These are phyloP conservation scores for Candida corydali DNA, from an alignment of 805 yeast species.

Conservation along the genomic window DNA sequence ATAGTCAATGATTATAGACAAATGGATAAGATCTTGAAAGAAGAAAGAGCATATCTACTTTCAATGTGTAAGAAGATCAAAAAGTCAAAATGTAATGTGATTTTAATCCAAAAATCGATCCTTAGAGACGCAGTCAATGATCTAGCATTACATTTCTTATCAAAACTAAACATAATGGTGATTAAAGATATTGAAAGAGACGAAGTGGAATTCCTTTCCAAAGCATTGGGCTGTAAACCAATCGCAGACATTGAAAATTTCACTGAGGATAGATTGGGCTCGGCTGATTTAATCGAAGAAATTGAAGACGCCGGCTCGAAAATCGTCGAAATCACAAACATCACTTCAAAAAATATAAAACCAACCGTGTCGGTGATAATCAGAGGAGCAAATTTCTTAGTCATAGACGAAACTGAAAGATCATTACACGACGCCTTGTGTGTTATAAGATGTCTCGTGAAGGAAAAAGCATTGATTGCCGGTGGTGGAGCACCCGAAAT, in stretches of 20 bases:
- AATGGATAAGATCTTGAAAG: constrained; percentile 97
- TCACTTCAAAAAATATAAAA: constrained; percentile 46
- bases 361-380: constrained; percentile 86
- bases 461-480: constrained; percentile 85
- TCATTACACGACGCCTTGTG: constrained; percentile 97
- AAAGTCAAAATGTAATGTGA: constrained; percentile 92
- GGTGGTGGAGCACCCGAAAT: constrained; percentile 99
- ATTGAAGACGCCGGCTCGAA: constrained; percentile 84
- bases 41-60: constrained; percentile 92
- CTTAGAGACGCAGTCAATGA: constrained; percentile 93
- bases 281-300: constrained; percentile 91
- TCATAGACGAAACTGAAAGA: constrained; percentile 94
- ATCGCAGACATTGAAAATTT: constrained; percentile 93
- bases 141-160: constrained; percentile 87
- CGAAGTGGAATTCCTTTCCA: constrained; percentile 84
- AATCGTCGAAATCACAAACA: constrained; percentile 83
- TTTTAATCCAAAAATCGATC: constrained; percentile 88
- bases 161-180: constrained; percentile 90
- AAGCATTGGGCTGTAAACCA: constrained; percentile 89
- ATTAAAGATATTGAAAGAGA: constrained; percentile 95
- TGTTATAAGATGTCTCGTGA: constrained; percentile 83
- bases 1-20: constrained; percentile 97
- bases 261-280: constrained; percentile 87
- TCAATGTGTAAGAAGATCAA: constrained; percentile 95
- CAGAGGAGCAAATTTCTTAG: constrained; percentile 90